phyloP scores from a whole-genome alignment of 192 early-diverging fungal genomes.

The Podochytrium sp. region DNA sequence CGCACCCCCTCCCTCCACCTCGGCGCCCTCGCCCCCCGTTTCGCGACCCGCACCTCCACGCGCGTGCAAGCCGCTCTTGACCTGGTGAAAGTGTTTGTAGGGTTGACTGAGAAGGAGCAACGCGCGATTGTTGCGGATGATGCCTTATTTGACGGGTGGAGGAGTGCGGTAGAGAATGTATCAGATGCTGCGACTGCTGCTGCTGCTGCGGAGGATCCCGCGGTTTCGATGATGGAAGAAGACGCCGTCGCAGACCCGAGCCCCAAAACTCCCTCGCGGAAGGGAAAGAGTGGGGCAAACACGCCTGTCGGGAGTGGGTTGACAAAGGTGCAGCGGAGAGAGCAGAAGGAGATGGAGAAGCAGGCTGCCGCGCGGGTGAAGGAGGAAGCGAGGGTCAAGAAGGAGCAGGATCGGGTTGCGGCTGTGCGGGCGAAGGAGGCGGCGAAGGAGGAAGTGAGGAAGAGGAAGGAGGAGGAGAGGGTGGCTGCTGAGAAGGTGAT shows the following conservation, averaged over 20 bases:
- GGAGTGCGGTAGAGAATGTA: too few species aligned
- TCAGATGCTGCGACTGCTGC: not conserved
- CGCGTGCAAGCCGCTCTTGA: conserved; percentile 4
- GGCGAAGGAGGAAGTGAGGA: conserved; percentile 20
- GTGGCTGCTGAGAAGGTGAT: not conserved
- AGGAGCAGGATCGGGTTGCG: not conserved
- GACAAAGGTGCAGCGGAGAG: conserved; percentile 2
- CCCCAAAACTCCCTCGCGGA: not conserved
- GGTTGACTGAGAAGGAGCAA: not conserved
- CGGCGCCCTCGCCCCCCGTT: not conserved
- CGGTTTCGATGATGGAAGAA: not conserved
- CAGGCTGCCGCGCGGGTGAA: conserved; percentile 4
- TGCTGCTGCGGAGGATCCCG: not conserved
- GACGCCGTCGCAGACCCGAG: not conserved
- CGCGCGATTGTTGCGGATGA: not conserved
- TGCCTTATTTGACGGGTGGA: not conserved
- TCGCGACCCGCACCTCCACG: not conserved
- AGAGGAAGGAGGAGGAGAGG: conserved; percentile 15
- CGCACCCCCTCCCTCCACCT: conserved; percentile 4
- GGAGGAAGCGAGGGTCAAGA: conserved; percentile 17
- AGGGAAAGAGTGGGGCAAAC: not conserved
- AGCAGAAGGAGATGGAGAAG: conserved; percentile 10
- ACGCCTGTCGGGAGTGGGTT: not conserved
- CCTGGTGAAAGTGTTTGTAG: not conserved
- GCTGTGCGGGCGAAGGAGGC: conserved; percentile 2